A percentile compares a stretch with the other conserved stretches of the same genome.
Evolutionary conservation across 495 filamentous ascomycete genomes (phyloP).

Genomic region (Penicillium argentinense): DNA sequence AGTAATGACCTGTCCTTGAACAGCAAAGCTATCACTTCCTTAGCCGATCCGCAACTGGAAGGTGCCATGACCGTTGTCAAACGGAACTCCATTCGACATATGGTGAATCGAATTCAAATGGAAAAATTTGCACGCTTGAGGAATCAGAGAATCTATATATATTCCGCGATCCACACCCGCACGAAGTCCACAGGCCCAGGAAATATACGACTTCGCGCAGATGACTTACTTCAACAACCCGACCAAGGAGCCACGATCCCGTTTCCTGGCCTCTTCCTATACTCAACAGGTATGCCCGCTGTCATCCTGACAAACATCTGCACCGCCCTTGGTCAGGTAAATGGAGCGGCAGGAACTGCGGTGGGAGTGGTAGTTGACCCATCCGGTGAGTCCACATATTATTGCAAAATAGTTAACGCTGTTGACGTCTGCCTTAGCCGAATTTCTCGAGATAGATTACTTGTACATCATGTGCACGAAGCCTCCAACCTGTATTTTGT

Average conservation of each 20-base stretch:
- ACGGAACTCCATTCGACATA: slow-evolving; percentile 9
- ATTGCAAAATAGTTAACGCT: slow-evolving; percentile 9
- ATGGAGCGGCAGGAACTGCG: slow-evolving; percentile 11
- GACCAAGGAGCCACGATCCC: slow-evolving; percentile 1
- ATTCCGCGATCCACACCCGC: slow-evolving; percentile 9
- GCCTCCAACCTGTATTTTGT: slow-evolving; percentile 15
- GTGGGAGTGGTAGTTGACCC: slow-evolving; percentile 13
- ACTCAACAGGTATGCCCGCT: slow-evolving; percentile 10
- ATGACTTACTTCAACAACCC: background rate
- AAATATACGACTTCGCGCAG: background rate
- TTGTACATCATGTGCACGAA: slow-evolving; percentile 18
- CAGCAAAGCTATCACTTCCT: background rate
- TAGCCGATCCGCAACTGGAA: background rate
- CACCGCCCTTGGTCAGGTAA: slow-evolving; percentile 6
- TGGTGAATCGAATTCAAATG: slow-evolving; percentile 9
- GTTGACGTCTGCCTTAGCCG: slow-evolving; percentile 10
- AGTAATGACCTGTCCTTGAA: background rate
- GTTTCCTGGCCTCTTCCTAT: slow-evolving; percentile 16
- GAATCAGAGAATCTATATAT: slow-evolving; percentile 13
- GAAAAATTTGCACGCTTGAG: slow-evolving; percentile 9
- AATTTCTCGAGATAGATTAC: slow-evolving; percentile 15
- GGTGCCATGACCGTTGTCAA: slow-evolving; percentile 4
- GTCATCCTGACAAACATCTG: slow-evolving; percentile 8
- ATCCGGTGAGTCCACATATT: slow-evolving; percentile 13
- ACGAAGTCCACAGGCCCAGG: background rate